Conservation (phyloP, 495 filamentous ascomycete species). For the Daldinia childiae region DNA sequence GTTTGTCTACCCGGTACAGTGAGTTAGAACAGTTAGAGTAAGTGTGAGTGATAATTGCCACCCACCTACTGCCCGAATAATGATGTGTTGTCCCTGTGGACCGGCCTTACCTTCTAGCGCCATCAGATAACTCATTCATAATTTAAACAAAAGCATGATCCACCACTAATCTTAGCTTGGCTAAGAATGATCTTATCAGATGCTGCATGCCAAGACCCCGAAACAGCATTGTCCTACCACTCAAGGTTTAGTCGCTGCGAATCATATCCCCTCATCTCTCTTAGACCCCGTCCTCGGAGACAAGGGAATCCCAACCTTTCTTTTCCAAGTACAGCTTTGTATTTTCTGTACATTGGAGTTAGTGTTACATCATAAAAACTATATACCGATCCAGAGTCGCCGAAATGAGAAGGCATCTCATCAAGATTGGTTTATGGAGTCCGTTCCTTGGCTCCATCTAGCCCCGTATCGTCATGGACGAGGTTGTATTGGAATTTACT, state of each 20-base stretch:
- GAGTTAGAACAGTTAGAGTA: background rate
- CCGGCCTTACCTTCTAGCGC: conserved; percentile 29
- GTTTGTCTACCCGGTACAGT: background rate
- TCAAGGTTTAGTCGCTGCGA: conserved; percentile 26
- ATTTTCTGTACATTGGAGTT: conserved; percentile 20
- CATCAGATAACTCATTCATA: conserved; percentile 46
- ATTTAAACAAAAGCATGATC: conserved; percentile 24
- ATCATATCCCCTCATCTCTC: conserved; percentile 3
- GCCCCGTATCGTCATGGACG: conserved; percentile 23
- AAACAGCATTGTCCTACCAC: conserved; percentile 33
- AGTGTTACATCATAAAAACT: conserved; percentile 39
- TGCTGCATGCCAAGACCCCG: conserved; percentile 44
- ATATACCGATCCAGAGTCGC: conserved; percentile 32
- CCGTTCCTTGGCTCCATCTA: conserved; percentile 27
- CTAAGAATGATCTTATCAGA: conserved; percentile 48
- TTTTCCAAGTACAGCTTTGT: conserved; percentile 33
- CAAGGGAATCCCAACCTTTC: conserved; percentile 19
- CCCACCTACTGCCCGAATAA: background rate
- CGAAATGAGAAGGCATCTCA: conserved; percentile 37
- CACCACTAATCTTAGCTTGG: conserved; percentile 22
- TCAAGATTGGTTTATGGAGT: conserved; percentile 24
- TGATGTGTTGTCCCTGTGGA: conserved; percentile 34
- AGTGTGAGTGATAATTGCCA: background rate
- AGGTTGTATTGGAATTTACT: conserved; percentile 35
- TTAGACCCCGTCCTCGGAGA: conserved; percentile 34